A percentile compares a stretch with the other conserved stretches of the same genome.
phyloP scores from a whole-genome alignment of 2,329 filamentous ascomycete species.

The Curvularia eragrostidis region DNA sequence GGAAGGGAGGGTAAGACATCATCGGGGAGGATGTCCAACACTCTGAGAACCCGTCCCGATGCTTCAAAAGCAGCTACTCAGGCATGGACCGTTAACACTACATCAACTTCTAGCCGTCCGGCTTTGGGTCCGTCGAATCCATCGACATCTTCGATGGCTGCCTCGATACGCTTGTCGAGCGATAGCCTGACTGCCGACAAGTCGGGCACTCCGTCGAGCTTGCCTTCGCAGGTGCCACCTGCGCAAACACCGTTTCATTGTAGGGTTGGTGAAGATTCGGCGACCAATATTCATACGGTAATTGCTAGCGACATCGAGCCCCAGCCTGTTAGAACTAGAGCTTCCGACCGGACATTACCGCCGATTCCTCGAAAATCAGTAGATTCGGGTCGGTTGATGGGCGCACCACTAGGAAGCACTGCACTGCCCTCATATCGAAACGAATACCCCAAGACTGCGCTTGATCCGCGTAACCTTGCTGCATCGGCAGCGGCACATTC shows the following conservation, averaged over 20 bases:
- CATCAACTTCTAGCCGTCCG: constrained; percentile 26
- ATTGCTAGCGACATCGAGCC: constrained; percentile 17
- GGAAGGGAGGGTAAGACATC: constrained; percentile 54
- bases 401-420: constrained; percentile 17
- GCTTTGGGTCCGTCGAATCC: constrained; percentile 20
- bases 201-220: constrained; percentile 19
- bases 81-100: constrained; percentile 60
- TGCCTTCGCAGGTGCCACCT: constrained; percentile 20
- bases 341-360: constrained; percentile 20
- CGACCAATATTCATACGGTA: constrained; percentile 24
- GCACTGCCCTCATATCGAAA: constrained; percentile 55
- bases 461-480: constrained; percentile 34
- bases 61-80: constrained; percentile 69
- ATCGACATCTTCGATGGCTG: constrained; percentile 26
- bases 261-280: constrained; percentile 28
- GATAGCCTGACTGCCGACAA: constrained; percentile 36
- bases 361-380: constrained; percentile 33
- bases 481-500: constrained; percentile 44
- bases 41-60: constrained; percentile 56
- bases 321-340: constrained; percentile 19
- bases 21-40: constrained; percentile 55
- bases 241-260: constrained; percentile 34
- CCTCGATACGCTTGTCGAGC: constrained; percentile 39
- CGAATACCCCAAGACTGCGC: constrained; percentile 53
- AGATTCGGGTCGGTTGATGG: constrained; percentile 17